Conservation (phyloP, 345 rosid species). For the Cardamine chenopodiifolia region DNA sequence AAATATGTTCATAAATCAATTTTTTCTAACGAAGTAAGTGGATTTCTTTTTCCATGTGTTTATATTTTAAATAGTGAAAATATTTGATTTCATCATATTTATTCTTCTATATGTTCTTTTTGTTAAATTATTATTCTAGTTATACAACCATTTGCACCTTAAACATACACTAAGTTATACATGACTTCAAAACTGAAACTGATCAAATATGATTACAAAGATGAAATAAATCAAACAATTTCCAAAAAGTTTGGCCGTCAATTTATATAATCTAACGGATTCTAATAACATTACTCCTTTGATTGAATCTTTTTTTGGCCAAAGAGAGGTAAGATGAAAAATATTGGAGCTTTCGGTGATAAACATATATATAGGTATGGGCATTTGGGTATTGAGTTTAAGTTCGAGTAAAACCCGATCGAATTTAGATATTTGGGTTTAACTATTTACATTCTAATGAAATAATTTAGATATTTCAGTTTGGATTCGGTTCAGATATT, state of each 20-base stretch:
- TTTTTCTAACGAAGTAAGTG: background rate
- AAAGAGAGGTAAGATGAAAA: background rate
- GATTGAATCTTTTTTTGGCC: constrained; percentile 17
- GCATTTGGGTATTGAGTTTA: too few species aligned
- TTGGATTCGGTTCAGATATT: too few species aligned
- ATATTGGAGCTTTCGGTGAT: constrained; percentile 38
- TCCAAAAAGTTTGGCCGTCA: background rate
- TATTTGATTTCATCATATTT: background rate
- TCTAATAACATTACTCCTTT: constrained; percentile 12
- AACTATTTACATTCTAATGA: too few species aligned
- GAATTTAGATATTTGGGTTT: too few species aligned
- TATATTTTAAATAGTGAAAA: background rate
- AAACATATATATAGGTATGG: background rate
- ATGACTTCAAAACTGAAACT: background rate
- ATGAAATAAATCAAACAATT: background rate
- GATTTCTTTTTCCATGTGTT: background rate
- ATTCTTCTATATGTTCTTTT: background rate
- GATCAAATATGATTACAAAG: background rate
- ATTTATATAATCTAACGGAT: constrained; percentile 27
- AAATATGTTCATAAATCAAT: background rate
- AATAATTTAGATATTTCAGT: too few species aligned
- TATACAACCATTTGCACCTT: background rate
- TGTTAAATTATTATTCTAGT: background rate
- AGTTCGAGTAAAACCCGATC: too few species aligned
- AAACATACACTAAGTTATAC: background rate